Evolutionary conservation across 306 rosid genomes (phyloP).

Genomic region (Cicer cuneatum): DNA sequence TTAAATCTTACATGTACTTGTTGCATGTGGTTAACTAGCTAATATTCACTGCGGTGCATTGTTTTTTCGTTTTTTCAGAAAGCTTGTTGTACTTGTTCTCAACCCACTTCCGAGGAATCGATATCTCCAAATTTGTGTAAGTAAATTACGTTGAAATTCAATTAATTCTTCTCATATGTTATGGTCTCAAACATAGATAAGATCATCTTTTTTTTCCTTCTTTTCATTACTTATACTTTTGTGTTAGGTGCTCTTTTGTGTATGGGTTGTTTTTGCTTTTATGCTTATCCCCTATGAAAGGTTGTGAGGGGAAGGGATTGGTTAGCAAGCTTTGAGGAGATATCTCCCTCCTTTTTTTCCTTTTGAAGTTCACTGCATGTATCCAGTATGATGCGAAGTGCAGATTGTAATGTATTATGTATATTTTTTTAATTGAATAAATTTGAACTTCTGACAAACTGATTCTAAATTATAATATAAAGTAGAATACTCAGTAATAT

Average conservation of each 20-base stretch:
- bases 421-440: neutral
- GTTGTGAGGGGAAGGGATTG: neutral
- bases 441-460: neutral
- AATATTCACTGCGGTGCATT: conserved; percentile 38
- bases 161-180: conserved; percentile 23
- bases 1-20: conserved; percentile 25
- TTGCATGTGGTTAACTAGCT: conserved; percentile 34
- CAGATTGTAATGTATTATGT: neutral
- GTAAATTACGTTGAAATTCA: conserved; percentile 45
- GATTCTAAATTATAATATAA: neutral
- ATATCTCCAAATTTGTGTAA: conserved; percentile 90
- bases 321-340: conserved; percentile 24
- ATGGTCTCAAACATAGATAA: conserved; percentile 9
- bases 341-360: neutral
- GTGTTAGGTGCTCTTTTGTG: conserved; percentile 10
- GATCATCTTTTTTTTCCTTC: conserved; percentile 5
- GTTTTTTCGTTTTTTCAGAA: conserved; percentile 59
- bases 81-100: conserved; percentile 87
- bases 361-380: neutral
- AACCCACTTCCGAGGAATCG: conserved; percentile 74
- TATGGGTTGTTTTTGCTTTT: neutral
- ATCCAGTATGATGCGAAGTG: neutral
- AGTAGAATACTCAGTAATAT: neutral
- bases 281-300: neutral
- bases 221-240: neutral